Percentiles rank a stretch among this genome's conserved stretches.
phyloP scores from a whole-genome alignment of 208 protist species.

The Kentomonas sorsogonicus region DNA sequence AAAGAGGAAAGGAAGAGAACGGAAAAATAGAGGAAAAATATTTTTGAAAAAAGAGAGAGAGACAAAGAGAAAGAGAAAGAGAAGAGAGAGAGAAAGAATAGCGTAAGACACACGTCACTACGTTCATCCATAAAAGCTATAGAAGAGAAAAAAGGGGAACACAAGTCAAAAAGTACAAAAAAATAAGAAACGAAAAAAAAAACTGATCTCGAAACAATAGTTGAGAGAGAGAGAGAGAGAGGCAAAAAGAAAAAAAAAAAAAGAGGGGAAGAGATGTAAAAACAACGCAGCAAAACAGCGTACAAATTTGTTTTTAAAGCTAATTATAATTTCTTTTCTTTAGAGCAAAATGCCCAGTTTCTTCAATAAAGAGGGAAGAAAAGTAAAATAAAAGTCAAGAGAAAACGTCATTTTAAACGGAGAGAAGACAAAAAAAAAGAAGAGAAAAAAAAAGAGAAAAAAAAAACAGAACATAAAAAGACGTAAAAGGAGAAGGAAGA shows the following conservation, averaged over 20 bases:
- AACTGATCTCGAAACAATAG: no score
- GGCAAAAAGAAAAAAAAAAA: no score
- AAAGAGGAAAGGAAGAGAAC: no score
- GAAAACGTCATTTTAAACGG: background rate
- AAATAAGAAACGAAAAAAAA: slow-evolving; percentile 5
- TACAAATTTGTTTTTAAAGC: no score
- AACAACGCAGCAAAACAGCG: no score
- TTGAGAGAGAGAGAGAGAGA: slow-evolving; percentile 11
- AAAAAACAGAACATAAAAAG: no score
- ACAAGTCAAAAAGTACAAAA: background rate
- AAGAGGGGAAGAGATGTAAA: slow-evolving; percentile 11
- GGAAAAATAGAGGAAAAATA: background rate
- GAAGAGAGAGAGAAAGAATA: background rate
- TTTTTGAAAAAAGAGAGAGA: slow-evolving; percentile 14
- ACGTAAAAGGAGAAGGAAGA: background rate
- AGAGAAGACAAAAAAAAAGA: slow-evolving; percentile 7
- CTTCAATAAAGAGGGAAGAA: slow-evolving; percentile 5
- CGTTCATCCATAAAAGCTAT: no score
- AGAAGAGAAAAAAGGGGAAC: no score
- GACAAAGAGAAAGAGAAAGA: slow-evolving; percentile 11
- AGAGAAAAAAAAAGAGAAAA: background rate
- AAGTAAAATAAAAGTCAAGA: slow-evolving; percentile 5
- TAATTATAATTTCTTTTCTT: no score
- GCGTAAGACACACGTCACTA: background rate
- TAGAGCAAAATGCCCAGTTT: background rate